Percentiles rank a stretch among this genome's conserved stretches.
Evolutionary conservation across 345 rosid species (phyloP).

Genomic region (Aurinia saxatilis): DNA sequence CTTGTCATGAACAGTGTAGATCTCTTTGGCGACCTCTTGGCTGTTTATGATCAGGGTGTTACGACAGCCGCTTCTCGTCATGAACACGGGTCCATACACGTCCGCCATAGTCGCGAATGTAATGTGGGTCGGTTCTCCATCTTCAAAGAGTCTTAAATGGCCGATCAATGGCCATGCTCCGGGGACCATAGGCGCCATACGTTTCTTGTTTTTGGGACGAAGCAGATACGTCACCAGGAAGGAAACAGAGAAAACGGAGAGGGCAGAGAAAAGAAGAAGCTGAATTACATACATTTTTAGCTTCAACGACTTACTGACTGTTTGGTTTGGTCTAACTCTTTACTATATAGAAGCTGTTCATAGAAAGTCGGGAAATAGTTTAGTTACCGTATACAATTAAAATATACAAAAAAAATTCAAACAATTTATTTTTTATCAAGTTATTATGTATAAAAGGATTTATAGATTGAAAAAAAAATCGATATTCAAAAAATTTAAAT

Average conservation of each 20-base stretch:
- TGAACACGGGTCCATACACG: conserved; percentile 36
- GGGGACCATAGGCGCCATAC: conserved; percentile 17
- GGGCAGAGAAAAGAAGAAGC: neutral
- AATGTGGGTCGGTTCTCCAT: conserved; percentile 27
- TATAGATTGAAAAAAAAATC: no score
- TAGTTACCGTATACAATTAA: no score
- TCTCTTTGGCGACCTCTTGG: conserved; percentile 31
- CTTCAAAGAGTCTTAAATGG: conserved; percentile 22
- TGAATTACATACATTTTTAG: conserved; percentile 4
- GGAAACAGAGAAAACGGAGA: neutral
- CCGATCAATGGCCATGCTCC: conserved; percentile 45
- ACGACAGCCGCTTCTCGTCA: conserved; percentile 21
- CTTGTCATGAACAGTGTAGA: conserved; percentile 29
- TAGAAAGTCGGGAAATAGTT: no score
- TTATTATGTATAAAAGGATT: no score
- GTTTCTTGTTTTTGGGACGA: neutral
- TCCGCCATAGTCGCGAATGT: conserved; percentile 30
- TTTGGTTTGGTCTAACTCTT: no score
- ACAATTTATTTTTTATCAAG: no score
- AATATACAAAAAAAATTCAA: no score
- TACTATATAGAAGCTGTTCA: no score
- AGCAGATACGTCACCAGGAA: neutral
- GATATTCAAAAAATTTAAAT: no score
- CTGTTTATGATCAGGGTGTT: conserved; percentile 29
- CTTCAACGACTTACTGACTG: no score